These are phyloP conservation scores for Perilla frutescens DNA, from an alignment of 257 asterid species.

Conservation along the genomic window DNA sequence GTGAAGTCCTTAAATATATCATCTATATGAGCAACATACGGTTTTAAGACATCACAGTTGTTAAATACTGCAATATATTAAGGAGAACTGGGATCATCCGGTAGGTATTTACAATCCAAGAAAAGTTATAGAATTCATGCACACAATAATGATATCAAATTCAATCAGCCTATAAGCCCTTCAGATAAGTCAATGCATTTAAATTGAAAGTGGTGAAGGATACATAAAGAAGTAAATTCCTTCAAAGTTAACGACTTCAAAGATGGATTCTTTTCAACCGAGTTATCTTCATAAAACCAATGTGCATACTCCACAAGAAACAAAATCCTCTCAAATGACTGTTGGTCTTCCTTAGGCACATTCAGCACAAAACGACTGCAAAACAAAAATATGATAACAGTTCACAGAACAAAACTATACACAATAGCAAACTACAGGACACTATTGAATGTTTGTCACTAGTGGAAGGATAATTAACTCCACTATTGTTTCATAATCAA, in stretches of 20 bases:
- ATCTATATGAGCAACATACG: slow-evolving; percentile 82
- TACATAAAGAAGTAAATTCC: slow-evolving; percentile 91
- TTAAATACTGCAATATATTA: slow-evolving; percentile 67
- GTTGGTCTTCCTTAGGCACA: slow-evolving; percentile 97
- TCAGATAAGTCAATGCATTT: background rate
- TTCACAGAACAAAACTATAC: slow-evolving; percentile 5
- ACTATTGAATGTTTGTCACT: background rate
- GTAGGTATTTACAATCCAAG: background rate
- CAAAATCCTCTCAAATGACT: slow-evolving; percentile 95
- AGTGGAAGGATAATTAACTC: background rate
- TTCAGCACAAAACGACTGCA: slow-evolving; percentile 97
- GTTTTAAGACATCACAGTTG: slow-evolving; percentile 87
- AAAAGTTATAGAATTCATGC: background rate
- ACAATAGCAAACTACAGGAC: background rate
- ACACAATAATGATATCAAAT: background rate
- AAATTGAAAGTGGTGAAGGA: slow-evolving; percentile 50
- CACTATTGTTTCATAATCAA: background rate
- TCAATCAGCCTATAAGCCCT: slow-evolving; percentile 1
- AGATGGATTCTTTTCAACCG: slow-evolving; percentile 94
- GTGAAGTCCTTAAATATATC: slow-evolving; percentile 92
- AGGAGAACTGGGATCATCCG: slow-evolving; percentile 48
- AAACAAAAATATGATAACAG: slow-evolving; percentile 15
- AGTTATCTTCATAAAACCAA: slow-evolving; percentile 97
- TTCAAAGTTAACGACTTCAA: slow-evolving; percentile 88
- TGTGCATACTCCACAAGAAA: slow-evolving; percentile 98